A percentile compares a stretch with the other conserved stretches of the same genome.
phyloP scores from a whole-genome alignment of 495 filamentous ascomycete genomes.

The Podospora sp. region DNA sequence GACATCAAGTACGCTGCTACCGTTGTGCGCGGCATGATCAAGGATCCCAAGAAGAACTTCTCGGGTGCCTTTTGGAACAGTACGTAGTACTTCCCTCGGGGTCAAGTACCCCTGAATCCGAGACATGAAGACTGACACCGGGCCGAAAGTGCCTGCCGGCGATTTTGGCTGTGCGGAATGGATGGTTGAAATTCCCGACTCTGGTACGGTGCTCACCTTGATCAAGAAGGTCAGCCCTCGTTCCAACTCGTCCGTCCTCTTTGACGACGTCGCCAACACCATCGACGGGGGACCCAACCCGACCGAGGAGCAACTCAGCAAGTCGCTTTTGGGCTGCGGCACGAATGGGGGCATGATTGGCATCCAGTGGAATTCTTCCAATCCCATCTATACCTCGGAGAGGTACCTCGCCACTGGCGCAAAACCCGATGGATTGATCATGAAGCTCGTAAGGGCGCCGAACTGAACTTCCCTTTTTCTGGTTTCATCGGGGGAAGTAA shows the following conservation, averaged over 20 bases:
- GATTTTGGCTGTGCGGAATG: slow-evolving; percentile 20
- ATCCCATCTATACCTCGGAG: slow-evolving; percentile 17
- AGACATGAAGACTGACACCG: too few species aligned
- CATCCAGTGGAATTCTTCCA: slow-evolving; percentile 14
- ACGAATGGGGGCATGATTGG: slow-evolving; percentile 21
- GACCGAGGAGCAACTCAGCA: slow-evolving; percentile 15
- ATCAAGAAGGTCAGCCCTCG: slow-evolving; percentile 18
- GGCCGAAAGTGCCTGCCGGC: slow-evolving; percentile 6
- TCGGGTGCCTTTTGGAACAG: background rate
- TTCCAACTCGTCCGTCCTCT: slow-evolving; percentile 21
- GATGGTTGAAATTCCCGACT: slow-evolving; percentile 11
- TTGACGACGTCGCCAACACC: slow-evolving; percentile 23
- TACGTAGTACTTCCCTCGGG: too few species aligned
- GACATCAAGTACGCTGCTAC: slow-evolving; percentile 13
- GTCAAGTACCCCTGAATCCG: too few species aligned
- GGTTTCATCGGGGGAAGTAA: too few species aligned
- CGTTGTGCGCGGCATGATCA: slow-evolving; percentile 4
- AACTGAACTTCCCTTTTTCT: too few species aligned
- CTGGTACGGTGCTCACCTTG: slow-evolving; percentile 20
- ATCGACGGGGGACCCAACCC: slow-evolving; percentile 19
- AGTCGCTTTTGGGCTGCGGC: slow-evolving; percentile 20
- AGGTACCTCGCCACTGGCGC: slow-evolving; percentile 14
- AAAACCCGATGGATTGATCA: slow-evolving; percentile 22
- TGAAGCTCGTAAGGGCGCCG: slow-evolving; percentile 21
- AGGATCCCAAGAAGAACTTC: slow-evolving; percentile 15